Evolutionary conservation across 225 moss, liverwort and hornwort species (phyloP).

Genomic region (Sphagnum tenellum): DNA sequence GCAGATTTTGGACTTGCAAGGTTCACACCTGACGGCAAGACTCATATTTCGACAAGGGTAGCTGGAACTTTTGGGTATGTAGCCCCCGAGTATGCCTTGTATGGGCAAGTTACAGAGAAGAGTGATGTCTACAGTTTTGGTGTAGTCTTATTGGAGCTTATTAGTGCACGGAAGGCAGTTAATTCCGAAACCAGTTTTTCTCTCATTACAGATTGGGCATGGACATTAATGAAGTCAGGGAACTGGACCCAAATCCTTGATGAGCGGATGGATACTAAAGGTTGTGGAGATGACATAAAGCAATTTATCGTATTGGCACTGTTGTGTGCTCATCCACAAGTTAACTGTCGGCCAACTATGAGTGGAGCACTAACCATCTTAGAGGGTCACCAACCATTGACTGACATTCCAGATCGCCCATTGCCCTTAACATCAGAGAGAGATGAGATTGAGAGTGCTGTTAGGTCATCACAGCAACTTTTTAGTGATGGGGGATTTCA

Average conservation of each 20-base stretch:
- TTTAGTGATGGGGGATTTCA: no score
- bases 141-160: constrained; percentile 31
- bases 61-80: constrained; percentile 34
- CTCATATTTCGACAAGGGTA: constrained; percentile 23
- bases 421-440: constrained; percentile 45
- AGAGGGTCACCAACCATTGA: constrained; percentile 36
- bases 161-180: constrained; percentile 23
- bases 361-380: constrained; percentile 59
- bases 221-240: constrained; percentile 48
- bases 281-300: constrained; percentile 37
- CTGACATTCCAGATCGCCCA: constrained; percentile 59
- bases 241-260: constrained; percentile 34
- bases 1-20: constrained; percentile 33
- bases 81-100: constrained; percentile 34
- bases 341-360: constrained; percentile 50
- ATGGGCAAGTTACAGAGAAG: constrained; percentile 27
- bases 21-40: constrained; percentile 26
- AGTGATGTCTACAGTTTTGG: constrained; percentile 42
- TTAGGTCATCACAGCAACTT: neutral
- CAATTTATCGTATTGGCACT: constrained; percentile 52
- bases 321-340: constrained; percentile 54
- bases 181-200: constrained; percentile 5
- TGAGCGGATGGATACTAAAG: constrained; percentile 15
- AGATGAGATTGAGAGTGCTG: constrained; percentile 9
- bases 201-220: constrained; percentile 65